Evolutionary conservation across 192 early-diverging fungal genomes (phyloP).

Genomic region (Diversispora epigaea): DNA sequence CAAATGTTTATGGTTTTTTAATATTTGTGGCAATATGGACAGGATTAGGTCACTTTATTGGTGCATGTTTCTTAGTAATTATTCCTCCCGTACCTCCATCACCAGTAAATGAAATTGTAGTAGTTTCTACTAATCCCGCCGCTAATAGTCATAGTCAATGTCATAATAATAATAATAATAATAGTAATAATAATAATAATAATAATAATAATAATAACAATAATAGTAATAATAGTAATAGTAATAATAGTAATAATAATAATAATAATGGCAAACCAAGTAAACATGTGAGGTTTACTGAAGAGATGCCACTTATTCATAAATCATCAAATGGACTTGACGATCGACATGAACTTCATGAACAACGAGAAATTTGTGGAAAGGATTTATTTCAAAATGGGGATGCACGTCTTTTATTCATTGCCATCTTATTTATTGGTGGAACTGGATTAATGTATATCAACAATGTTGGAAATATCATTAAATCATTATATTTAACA

Average conservation of each 20-base stretch:
- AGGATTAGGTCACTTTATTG: slow-evolving; percentile 45
- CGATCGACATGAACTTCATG: not conserved
- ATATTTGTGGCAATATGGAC: slow-evolving; percentile 52
- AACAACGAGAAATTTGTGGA: slow-evolving; percentile 19
- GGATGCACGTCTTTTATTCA: slow-evolving; percentile 33
- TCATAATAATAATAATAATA: no score
- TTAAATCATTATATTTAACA: slow-evolving; percentile 41
- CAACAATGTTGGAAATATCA: slow-evolving; percentile 44
- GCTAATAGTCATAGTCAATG: no score
- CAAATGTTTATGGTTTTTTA: slow-evolving; percentile 50
- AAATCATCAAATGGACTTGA: no score
- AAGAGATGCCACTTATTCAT: not conserved
- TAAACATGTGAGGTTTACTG: no score
- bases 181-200: no score
- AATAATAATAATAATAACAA: no score
- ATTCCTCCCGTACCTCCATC: slow-evolving; percentile 16
- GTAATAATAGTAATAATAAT: no score
- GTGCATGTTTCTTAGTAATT: slow-evolving; percentile 13
- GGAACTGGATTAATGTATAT: slow-evolving; percentile 47
- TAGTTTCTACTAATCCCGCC: no score
- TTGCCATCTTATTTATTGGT: slow-evolving; percentile 33
- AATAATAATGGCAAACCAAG: no score
- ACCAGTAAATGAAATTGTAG: not conserved
- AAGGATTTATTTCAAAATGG: slow-evolving; percentile 34
- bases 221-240: no score